A percentile compares a stretch with the other conserved stretches of the same genome.
Conservation (phyloP, 2,329 filamentous ascomycete species). For the Diaporthe citrichinensis region DNA sequence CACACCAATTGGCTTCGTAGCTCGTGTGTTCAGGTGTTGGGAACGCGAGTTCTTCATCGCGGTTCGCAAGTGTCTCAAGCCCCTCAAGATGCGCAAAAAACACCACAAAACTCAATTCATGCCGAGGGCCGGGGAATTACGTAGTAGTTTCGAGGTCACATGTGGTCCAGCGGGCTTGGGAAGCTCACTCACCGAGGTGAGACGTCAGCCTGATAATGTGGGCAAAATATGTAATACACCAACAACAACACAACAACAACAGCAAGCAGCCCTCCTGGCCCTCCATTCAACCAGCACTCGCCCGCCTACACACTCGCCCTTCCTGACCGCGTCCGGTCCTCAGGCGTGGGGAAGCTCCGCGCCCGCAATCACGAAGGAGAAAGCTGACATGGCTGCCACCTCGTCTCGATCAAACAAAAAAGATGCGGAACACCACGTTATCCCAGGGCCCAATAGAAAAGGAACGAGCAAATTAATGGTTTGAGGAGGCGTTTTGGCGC, state of each 20-base stretch:
- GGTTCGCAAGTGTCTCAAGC: not conserved
- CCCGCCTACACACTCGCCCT: not conserved
- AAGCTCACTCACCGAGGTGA: not conserved
- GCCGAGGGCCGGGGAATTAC: not conserved
- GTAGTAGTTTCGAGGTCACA: too few relatives aligned
- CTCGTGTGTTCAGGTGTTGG: not conserved
- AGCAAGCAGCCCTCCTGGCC: not conserved
- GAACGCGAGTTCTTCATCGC: not conserved
- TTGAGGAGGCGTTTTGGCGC: not conserved
- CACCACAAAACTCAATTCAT: not conserved
- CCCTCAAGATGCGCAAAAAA: not conserved
- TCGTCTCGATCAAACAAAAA: not conserved
- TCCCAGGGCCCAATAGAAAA: not conserved
- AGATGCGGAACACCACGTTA: not conserved
- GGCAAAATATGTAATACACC: not conserved
- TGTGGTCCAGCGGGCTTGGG: not conserved
- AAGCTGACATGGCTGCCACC: constrained; percentile 14
- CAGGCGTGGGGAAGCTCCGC: constrained; percentile 23
- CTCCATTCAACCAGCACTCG: not conserved
- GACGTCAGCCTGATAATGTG: not conserved
- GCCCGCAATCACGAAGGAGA: not conserved
- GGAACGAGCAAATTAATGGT: not conserved
- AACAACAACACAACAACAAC: not conserved
- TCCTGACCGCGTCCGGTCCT: not conserved
- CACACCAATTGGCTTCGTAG: not conserved